These are phyloP conservation scores for Diplodia seriata DNA, from an alignment of 2,329 filamentous ascomycete species.

Conservation along the genomic window DNA sequence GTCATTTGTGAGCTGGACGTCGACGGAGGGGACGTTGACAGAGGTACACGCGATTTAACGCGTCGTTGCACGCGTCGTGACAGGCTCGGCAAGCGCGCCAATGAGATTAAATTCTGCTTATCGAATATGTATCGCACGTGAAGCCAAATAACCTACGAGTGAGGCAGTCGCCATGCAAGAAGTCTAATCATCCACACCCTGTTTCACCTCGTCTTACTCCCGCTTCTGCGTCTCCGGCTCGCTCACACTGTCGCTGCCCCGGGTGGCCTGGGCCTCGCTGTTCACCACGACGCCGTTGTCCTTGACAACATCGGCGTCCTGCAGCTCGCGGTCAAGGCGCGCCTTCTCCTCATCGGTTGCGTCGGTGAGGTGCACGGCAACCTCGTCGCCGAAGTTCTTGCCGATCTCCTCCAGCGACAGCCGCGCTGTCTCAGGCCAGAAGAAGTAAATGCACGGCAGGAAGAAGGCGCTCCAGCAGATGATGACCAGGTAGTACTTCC, in stretches of 20 bases:
- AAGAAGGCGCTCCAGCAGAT: slow-evolving; percentile 45
- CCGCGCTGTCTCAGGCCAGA: slow-evolving; percentile 43
- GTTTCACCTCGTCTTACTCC: background rate
- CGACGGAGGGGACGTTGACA: no score
- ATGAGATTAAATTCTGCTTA: background rate
- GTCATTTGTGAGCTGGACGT: no score
- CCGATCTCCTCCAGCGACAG: slow-evolving; percentile 57
- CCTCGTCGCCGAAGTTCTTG: slow-evolving; percentile 58
- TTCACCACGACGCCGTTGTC: slow-evolving; percentile 14
- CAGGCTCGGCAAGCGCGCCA: background rate
- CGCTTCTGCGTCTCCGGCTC: slow-evolving; percentile 1
- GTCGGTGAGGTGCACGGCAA: slow-evolving; percentile 35
- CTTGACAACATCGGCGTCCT: slow-evolving; percentile 27
- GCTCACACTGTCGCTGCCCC: slow-evolving; percentile 6
- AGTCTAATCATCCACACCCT: background rate
- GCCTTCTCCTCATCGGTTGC: slow-evolving; percentile 34
- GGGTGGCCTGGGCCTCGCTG: background rate
- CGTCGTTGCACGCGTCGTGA: background rate
- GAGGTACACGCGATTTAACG: slow-evolving; percentile 38
- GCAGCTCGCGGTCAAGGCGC: slow-evolving; percentile 32
- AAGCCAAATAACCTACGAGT: background rate
- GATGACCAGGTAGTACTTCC: slow-evolving; percentile 59
- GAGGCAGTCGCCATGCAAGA: background rate
- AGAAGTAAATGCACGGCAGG: slow-evolving; percentile 54
- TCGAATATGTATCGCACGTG: background rate